These are phyloP conservation scores for Mucor mucedo DNA, from an alignment of 371 early-diverging fungal species.

Conservation along the genomic window DNA sequence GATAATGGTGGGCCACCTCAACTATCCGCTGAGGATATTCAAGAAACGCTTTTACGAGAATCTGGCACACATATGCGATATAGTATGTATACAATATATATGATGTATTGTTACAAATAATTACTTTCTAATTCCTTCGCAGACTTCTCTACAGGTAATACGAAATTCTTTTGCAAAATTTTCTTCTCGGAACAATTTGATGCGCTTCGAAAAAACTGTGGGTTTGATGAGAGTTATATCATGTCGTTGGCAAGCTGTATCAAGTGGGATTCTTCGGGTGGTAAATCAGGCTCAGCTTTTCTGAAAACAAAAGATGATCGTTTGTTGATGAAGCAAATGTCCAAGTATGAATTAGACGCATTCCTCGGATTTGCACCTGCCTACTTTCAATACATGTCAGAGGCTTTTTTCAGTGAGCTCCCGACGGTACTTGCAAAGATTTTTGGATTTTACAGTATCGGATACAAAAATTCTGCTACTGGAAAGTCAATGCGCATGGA, in stretches of 20 bases:
- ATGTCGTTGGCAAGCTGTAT: slow-evolving; percentile 88
- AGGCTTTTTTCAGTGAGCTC: slow-evolving; percentile 84
- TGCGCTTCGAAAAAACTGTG: slow-evolving; percentile 84
- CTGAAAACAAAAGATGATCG: slow-evolving; percentile 94
- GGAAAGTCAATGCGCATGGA: slow-evolving; percentile 89
- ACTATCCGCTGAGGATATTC: slow-evolving; percentile 33
- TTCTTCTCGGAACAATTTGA: slow-evolving; percentile 96
- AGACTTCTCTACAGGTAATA: slow-evolving; percentile 78
- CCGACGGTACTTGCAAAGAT: slow-evolving; percentile 94
- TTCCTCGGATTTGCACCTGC: slow-evolving; percentile 92
- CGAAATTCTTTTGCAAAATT: slow-evolving; percentile 84
- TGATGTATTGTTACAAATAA: background rate
- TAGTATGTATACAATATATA: slow-evolving; percentile 44
- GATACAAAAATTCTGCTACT: slow-evolving; percentile 81
- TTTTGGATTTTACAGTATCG: slow-evolving; percentile 92
- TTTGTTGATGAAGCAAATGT: slow-evolving; percentile 92
- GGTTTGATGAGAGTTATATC: slow-evolving; percentile 83
- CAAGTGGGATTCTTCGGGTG: slow-evolving; percentile 88
- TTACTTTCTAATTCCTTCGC: background rate
- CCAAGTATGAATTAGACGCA: slow-evolving; percentile 87
- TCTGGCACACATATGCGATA: slow-evolving; percentile 76
- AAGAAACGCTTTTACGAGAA: slow-evolving; percentile 69
- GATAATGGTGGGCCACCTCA: slow-evolving; percentile 8
- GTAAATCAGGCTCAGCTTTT: slow-evolving; percentile 93
- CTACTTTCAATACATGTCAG: slow-evolving; percentile 93